phyloP scores from a whole-genome alignment of 2,329 filamentous ascomycete genomes.

The Alternaria metachromatica region DNA sequence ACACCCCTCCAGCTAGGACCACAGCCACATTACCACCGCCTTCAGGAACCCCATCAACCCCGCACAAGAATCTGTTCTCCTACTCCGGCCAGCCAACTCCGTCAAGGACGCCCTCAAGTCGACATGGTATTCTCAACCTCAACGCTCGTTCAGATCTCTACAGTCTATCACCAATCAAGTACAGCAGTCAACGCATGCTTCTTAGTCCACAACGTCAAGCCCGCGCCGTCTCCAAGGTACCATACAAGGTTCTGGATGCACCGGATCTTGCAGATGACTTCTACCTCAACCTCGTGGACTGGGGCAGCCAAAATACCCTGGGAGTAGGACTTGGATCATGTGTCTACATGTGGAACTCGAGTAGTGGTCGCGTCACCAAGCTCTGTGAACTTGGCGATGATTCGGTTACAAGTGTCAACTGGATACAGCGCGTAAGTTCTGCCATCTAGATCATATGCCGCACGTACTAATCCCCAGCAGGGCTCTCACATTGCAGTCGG shows the following conservation, averaged over 20 bases:
- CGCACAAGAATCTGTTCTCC: slow-evolving; percentile 95
- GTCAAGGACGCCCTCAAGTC: slow-evolving; percentile 85
- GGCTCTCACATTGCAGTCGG: slow-evolving; percentile 96
- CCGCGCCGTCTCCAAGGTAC: slow-evolving; percentile 90
- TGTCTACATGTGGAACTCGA: slow-evolving; percentile 98
- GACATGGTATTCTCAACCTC: slow-evolving; percentile 80
- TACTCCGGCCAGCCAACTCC: slow-evolving; percentile 89
- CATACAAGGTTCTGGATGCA: slow-evolving; percentile 96
- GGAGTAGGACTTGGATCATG: slow-evolving; percentile 91
- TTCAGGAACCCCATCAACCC: slow-evolving; percentile 86
- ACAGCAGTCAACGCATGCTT: slow-evolving; percentile 91
- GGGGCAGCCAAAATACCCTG: slow-evolving; percentile 93
- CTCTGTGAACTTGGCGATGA: slow-evolving; percentile 92
- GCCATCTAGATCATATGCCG: background rate
- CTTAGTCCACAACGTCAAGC: slow-evolving; percentile 88
- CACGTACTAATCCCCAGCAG: slow-evolving; percentile 40
- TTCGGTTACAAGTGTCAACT: slow-evolving; percentile 93
- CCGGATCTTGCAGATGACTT: slow-evolving; percentile 97
- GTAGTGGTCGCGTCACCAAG: slow-evolving; percentile 88
- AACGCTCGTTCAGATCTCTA: slow-evolving; percentile 93
- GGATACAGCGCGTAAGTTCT: slow-evolving; percentile 80
- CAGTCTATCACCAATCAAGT: slow-evolving; percentile 90
- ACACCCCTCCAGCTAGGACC: slow-evolving; percentile 77
- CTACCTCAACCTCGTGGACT: slow-evolving; percentile 96
- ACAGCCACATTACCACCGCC: slow-evolving; percentile 71